Evolutionary conservation across 2,329 filamentous ascomycete genomes (phyloP).

Genomic region (Rutstroemia sp.): DNA sequence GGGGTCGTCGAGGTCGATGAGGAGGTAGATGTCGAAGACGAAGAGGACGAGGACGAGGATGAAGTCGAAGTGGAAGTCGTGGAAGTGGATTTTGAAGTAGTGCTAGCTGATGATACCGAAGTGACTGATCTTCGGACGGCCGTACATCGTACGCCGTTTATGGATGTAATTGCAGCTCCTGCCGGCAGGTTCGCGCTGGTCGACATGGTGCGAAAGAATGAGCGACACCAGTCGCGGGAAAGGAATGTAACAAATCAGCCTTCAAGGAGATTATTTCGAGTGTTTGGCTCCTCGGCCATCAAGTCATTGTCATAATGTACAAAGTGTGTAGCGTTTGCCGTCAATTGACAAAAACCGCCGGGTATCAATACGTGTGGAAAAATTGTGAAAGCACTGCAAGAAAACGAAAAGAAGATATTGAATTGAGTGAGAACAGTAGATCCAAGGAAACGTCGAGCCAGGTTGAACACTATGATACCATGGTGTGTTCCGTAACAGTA

Average conservation of each 20-base stretch:
- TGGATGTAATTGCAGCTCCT: conserved; percentile 42
- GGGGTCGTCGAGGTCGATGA: background rate
- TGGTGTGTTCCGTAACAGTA: too few relatives aligned
- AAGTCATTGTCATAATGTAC: conserved; percentile 15
- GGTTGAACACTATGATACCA: background rate
- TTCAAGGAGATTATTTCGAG: conserved; percentile 18
- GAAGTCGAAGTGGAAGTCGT: background rate
- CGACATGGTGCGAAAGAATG: conserved; percentile 34
- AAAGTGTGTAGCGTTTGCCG: background rate
- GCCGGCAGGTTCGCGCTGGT: conserved; percentile 32
- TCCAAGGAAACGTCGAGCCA: background rate
- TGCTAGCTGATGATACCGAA: conserved; percentile 3
- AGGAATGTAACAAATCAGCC: conserved; percentile 21
- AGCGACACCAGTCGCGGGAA: conserved; percentile 22
- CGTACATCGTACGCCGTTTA: conserved; percentile 46
- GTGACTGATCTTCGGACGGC: conserved; percentile 37
- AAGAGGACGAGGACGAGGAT: background rate
- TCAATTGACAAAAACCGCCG: background rate
- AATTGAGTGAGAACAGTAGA: too few relatives aligned
- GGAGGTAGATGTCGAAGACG: background rate
- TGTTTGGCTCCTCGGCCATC: conserved; percentile 23
- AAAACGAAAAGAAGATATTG: background rate
- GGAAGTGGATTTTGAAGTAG: conserved; percentile 1
- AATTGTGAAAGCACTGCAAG: conserved; percentile 10
- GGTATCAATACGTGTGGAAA: background rate